These are phyloP conservation scores for Rugonectria rugulosa DNA, from an alignment of 2,329 filamentous ascomycete genomes.

Conservation along the genomic window DNA sequence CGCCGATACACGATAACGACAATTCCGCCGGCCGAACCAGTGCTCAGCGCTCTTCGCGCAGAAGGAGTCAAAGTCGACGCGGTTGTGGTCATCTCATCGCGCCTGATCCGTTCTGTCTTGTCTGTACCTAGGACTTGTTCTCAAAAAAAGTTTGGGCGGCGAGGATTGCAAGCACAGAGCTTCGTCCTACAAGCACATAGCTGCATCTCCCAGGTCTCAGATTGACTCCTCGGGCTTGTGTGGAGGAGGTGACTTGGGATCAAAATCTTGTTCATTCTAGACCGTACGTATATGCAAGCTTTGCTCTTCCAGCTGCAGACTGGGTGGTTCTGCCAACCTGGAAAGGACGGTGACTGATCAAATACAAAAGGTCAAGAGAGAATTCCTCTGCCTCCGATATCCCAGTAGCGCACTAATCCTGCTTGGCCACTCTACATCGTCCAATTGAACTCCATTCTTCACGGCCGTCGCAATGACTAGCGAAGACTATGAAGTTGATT, in stretches of 20 bases:
- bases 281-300: slow-evolving; percentile 65
- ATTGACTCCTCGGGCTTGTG: slow-evolving; percentile 27
- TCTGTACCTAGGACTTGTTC: slow-evolving; percentile 33
- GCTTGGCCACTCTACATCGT: slow-evolving; percentile 21
- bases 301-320: slow-evolving; percentile 33
- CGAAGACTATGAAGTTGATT: slow-evolving; percentile 76
- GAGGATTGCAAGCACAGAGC: slow-evolving; percentile 66
- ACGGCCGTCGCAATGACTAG: slow-evolving; percentile 63
- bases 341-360: slow-evolving; percentile 37
- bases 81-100: slow-evolving; percentile 23
- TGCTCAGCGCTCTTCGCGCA: slow-evolving; percentile 19
- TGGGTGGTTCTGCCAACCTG: slow-evolving; percentile 22
- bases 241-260: slow-evolving; percentile 26
- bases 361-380: slow-evolving; percentile 34
- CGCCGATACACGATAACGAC: not conserved
- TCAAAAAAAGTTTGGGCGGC: slow-evolving; percentile 23
- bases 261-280: slow-evolving; percentile 40
- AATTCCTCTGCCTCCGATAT: slow-evolving; percentile 40
- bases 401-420: slow-evolving; percentile 27
- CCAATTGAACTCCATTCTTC: slow-evolving; percentile 25
- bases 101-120: slow-evolving; percentile 24
- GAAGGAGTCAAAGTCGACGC: slow-evolving; percentile 32
- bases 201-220: slow-evolving; percentile 63
- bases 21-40: slow-evolving; percentile 12
- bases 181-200: slow-evolving; percentile 73